Base-by-base conservation (phyloP, 345 rosid genomes). In the Dovyalis caffra region DNA sequence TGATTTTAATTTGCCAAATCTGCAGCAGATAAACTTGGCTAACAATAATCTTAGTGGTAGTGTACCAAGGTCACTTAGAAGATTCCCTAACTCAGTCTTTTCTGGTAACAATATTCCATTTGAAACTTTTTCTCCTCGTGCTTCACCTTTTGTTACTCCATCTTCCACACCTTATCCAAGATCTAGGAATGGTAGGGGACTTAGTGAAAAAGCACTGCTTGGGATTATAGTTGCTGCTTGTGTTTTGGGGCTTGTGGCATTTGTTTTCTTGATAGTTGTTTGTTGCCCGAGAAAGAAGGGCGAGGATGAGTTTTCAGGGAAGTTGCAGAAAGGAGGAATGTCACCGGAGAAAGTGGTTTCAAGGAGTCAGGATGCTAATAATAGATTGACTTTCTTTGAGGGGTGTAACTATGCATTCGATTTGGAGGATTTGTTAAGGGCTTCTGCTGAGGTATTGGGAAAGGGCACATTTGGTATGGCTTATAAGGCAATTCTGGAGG, bases 371-470 rank as follows among this genome's bases (percentile, higher is more conserved):
- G 99, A 93, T 69, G 96, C 82, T 8, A 93, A 86, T 78, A 92
- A 93, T 71, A 86, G 88, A 76, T 71, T 95, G 82, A 93, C 84
- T 43, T 95, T 95, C 93, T 95, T 95, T 15, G 97, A 93, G 82
- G 97, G 98, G n/a, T 90, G 97, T 32, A 89, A 79, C 43, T 93
- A 93, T 77, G 85, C 97, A 28, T 93, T 95, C 60, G 97, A 95
- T 87, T 86, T 95, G 81, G 99, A 95, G 83, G 99, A 95, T 88
- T 83, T 95, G 8, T 81, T 95, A 85, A 90, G 98, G 78, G 99
- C 99, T 69, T 95, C 98, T 16, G 98, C 98, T 20, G 99, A 95
- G 80, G 97, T 95, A n/a, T 81, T 95, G 72, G 99, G 98, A 26
- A 95, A 95, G 66, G 99, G 99, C 53, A 90, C 99, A 14, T 93